Base-by-base conservation (phyloP, 768 basidiomycete genomes). In the Trametes maxima region DNA sequence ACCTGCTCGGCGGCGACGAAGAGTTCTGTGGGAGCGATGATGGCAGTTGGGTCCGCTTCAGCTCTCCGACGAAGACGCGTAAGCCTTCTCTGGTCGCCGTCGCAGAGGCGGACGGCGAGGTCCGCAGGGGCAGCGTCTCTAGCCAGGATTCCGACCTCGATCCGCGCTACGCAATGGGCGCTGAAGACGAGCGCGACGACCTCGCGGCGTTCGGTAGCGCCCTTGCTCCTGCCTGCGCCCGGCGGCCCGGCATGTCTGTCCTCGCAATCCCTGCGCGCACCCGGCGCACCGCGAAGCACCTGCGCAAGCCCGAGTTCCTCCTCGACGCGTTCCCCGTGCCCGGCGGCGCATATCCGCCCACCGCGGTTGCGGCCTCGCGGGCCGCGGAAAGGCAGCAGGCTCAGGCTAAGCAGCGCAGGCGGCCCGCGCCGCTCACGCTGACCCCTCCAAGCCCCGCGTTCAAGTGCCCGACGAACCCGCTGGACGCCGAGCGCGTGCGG, bases 141-240 rank as follows among this genome's bases (percentile, higher is more conserved):
- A 80, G 82, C 10, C 76, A 79, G 43, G 79, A 82, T 67, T 87
- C 85, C 2, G 82, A 83, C 51, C 72, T 86, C 44, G 81, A 85
- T 54, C 79, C 81, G 5, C 74, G 73, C 16, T 79, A 80, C 64
- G 70, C 83, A 35, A 75, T 86, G 63, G 76, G 79, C 43, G 71
- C 76, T 7, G 66, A 75, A 6, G 74, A 76, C 24, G 65, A 74
- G 3, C 59, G 58, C 24, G 78, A 80, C 53, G 75, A 75, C 53
- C 71, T 77, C 17, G 73, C 72, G 12, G 64, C 67, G 16, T 77
- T 77, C 54, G 73, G 74, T 8, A 64, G 70, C 21, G 59, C 70
- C 2, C 52, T 68, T 14, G 51, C 46, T 6, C 74, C 77, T 5
- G 59, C 68, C 17, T 61, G 65, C 7, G 55, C 68, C 10, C 69